phyloP scores from a whole-genome alignment of 768 basidiomycete genomes.

The Suillus luteus region DNA sequence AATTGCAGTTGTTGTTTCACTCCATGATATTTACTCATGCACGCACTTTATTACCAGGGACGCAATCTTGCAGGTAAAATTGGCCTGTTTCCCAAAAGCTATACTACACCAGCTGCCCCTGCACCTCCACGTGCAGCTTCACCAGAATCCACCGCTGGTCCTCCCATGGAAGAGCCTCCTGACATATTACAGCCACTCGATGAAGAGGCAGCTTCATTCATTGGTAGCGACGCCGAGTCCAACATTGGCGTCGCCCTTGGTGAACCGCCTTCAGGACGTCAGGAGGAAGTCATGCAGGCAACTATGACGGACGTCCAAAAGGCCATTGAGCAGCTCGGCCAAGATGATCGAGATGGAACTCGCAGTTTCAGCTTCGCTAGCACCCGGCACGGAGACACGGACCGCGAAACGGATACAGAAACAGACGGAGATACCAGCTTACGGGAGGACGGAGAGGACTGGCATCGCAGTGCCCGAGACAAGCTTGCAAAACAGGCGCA shows the following conservation, averaged over 20 bases:
- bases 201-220: constrained; percentile 47
- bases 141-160: constrained; percentile 27
- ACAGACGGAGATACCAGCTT: constrained; percentile 53
- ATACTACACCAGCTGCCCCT: constrained; percentile 68
- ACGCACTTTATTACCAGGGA: constrained; percentile 52
- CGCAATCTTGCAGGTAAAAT: constrained; percentile 77
- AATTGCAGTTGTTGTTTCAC: constrained; percentile 18
- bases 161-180: constrained; percentile 22
- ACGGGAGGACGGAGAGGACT: constrained; percentile 49
- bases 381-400: constrained; percentile 54
- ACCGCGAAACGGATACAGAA: constrained; percentile 48
- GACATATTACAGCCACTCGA: constrained; percentile 44
- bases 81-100: constrained; percentile 92
- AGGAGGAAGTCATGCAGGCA: constrained; percentile 74
- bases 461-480: constrained; percentile 65
- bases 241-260: constrained; percentile 30
- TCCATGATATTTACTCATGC: constrained; percentile 14
- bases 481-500: constrained; percentile 73
- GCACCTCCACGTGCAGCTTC: constrained; percentile 28
- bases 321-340: constrained; percentile 85
- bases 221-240: constrained; percentile 24
- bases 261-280: constrained; percentile 22
- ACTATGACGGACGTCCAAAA: constrained; percentile 90
- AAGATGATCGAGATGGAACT: constrained; percentile 54
- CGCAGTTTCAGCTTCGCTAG: constrained; percentile 81